Conservation (phyloP, 441 rosid species). For the Populus hybrid region DNA sequence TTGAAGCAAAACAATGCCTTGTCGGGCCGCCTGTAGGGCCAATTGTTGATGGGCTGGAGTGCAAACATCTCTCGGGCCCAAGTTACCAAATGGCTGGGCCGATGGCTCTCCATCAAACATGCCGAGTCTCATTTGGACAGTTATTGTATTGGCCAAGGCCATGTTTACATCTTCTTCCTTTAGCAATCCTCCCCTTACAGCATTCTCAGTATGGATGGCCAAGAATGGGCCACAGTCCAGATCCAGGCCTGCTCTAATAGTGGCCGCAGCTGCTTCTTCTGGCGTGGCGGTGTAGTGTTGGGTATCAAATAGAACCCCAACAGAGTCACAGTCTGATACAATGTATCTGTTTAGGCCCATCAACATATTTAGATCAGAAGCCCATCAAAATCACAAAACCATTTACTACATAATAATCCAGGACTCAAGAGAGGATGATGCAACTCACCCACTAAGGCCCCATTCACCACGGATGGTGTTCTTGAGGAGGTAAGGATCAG, state of each 20-base stretch:
- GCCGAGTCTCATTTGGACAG: conserved; percentile 92
- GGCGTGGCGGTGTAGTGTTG: conserved; percentile 77
- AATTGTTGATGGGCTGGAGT: conserved; percentile 65
- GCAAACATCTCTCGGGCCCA: conserved; percentile 77
- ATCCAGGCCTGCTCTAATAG: conserved; percentile 85
- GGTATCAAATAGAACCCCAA: conserved; percentile 58
- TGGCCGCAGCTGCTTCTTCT: conserved; percentile 63
- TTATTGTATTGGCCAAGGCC: conserved; percentile 58
- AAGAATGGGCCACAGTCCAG: conserved; percentile 88
- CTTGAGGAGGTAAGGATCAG: conserved; percentile 69
- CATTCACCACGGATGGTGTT: conserved; percentile 70
- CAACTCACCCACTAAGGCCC: conserved; percentile 72
- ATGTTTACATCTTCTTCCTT: conserved; percentile 53
- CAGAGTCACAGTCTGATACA: conserved; percentile 89
- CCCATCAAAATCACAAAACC: too few relatives aligned
- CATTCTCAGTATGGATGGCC: conserved; percentile 69
- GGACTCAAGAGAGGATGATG: too few relatives aligned
- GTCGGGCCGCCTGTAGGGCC: conserved; percentile 88
- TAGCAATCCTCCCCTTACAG: conserved; percentile 46
- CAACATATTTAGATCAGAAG: neutral
- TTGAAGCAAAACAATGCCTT: conserved; percentile 83
- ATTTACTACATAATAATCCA: neutral
- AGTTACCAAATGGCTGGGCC: conserved; percentile 46
- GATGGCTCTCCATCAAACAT: conserved; percentile 84
- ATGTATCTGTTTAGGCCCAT: conserved; percentile 48